Percentiles rank a stretch among this genome's conserved stretches.
Conservation (phyloP, 306 rosid species). For the Cyamopsis tetragonoloba region DNA sequence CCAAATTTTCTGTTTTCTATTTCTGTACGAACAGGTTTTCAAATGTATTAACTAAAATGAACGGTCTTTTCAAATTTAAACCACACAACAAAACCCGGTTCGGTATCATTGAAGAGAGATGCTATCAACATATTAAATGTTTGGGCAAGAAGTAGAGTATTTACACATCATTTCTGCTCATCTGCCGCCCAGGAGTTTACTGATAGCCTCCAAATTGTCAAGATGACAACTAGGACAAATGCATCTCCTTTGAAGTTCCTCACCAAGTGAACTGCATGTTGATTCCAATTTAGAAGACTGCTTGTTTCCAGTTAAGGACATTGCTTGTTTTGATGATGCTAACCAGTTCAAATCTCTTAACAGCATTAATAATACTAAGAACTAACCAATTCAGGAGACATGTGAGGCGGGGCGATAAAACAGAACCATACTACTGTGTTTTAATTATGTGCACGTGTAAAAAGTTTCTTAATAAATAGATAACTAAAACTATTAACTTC, state of each 20-base stretch:
- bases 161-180: constrained; percentile 42
- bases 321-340: background rate
- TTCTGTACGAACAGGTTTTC: background rate
- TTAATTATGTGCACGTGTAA: background rate
- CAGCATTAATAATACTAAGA: background rate
- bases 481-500: too few relatives aligned
- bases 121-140: constrained; percentile 5
- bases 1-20: background rate
- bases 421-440: background rate
- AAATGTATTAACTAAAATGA: background rate
- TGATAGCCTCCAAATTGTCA: constrained; percentile 58
- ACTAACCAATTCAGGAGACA: constrained; percentile 1
- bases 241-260: constrained; percentile 63
- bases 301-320: constrained; percentile 61
- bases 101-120: background rate
- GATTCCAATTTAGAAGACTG: constrained; percentile 59
- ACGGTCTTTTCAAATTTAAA: background rate
- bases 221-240: constrained; percentile 66
- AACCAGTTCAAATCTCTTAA: background rate
- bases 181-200: constrained; percentile 39
- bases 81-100: constrained; percentile 7
- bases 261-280: constrained; percentile 48
- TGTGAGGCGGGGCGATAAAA: background rate
- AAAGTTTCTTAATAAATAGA: too few relatives aligned
- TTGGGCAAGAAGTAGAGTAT: constrained; percentile 25